Evolutionary conservation across 1,139 yeast genomes (phyloP).

Genomic region (Lodderomyces oxycetoniae): DNA sequence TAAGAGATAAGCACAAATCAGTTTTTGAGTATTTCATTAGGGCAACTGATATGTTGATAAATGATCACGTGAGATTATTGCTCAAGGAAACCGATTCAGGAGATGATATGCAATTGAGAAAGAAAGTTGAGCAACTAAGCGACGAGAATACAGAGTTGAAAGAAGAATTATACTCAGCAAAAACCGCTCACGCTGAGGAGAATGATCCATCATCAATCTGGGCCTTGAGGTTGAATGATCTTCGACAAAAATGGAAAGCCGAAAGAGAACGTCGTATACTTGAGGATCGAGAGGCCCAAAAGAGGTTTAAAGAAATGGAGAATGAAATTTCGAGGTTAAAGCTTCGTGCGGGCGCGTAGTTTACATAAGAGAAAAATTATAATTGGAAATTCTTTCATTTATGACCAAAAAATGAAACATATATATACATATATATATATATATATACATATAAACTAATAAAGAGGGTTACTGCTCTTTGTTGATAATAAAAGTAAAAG

Average conservation of each 20-base stretch:
- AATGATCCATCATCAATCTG: slow-evolving; percentile 25
- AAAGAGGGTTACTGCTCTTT: no score
- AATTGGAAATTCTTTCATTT: no score
- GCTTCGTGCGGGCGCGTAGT: not conserved
- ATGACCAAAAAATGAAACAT: no score
- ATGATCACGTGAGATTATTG: slow-evolving; percentile 50
- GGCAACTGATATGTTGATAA: slow-evolving; percentile 54
- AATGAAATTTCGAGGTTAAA: slow-evolving; percentile 37
- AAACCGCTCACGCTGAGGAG: not conserved
- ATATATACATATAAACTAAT: no score
- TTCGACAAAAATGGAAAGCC: slow-evolving; percentile 61
- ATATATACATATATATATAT: no score
- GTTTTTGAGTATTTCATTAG: slow-evolving; percentile 54
- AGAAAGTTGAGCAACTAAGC: slow-evolving; percentile 17
- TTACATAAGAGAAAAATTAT: no score
- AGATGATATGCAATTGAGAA: slow-evolving; percentile 22
- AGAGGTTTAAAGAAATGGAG: slow-evolving; percentile 51
- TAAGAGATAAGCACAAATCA: slow-evolving; percentile 48
- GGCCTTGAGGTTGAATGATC: slow-evolving; percentile 53
- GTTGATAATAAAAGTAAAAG: no score
- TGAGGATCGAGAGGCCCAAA: slow-evolving; percentile 52
- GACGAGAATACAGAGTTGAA: slow-evolving; percentile 7
- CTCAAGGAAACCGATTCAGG: slow-evolving; percentile 27
- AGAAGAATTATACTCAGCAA: slow-evolving; percentile 1
- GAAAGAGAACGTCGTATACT: slow-evolving; percentile 66